Percentiles rank a stretch among this genome's conserved stretches.
These are phyloP conservation scores for Delphinella strobiligena DNA, from an alignment of 2,329 filamentous ascomycete species.

Conservation along the genomic window DNA sequence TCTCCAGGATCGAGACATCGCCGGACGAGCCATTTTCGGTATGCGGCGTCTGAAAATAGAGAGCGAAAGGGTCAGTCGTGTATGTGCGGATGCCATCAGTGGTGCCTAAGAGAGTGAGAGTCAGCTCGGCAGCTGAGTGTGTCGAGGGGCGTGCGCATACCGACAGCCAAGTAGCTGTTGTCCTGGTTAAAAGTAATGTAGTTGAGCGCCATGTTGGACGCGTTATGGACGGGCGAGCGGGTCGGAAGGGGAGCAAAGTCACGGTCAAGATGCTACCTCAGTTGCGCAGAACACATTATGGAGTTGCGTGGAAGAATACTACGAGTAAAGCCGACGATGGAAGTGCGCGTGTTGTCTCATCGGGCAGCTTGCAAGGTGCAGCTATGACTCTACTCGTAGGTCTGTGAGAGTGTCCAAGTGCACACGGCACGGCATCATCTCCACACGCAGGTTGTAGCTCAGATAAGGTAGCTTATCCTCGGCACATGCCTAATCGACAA, in stretches of 20 bases:
- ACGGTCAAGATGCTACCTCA: neutral
- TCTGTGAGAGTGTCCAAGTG: no score
- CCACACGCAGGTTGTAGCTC: no score
- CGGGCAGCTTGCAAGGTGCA: no score
- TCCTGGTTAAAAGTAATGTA: conserved; percentile 99
- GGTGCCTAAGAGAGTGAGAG: conserved; percentile 35
- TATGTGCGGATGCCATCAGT: conserved; percentile 93
- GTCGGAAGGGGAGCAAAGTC: neutral
- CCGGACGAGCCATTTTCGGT: conserved; percentile 31
- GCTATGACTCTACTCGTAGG: no score
- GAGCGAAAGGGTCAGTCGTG: conserved; percentile 89
- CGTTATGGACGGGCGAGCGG: neutral
- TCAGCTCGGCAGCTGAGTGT: conserved; percentile 2
- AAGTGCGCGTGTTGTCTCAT: no score
- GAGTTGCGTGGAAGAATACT: no score
- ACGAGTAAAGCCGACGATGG: no score
- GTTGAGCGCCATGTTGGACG: conserved; percentile 49
- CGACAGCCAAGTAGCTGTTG: conserved; percentile 91
- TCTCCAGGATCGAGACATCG: conserved; percentile 92
- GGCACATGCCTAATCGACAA: no score
- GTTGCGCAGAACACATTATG: no score
- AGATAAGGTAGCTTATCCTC: no score
- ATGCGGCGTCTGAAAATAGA: conserved; percentile 88
- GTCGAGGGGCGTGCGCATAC: conserved; percentile 42
- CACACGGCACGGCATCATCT: no score